These are phyloP conservation scores for Umbelopsis ramanniana DNA, from an alignment of 192 early-diverging fungal genomes.

Conservation along the genomic window DNA sequence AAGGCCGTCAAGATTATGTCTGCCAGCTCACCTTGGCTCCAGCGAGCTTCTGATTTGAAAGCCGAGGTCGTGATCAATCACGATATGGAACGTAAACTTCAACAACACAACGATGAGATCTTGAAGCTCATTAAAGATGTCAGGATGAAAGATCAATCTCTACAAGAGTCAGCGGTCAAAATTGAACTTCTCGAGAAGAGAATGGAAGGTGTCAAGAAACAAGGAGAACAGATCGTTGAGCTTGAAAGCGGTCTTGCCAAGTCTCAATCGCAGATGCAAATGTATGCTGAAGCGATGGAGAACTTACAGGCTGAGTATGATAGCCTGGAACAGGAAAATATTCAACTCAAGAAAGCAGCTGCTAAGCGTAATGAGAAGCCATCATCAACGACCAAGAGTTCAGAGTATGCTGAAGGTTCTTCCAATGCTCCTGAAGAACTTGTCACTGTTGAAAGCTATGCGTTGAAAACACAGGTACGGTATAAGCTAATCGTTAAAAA, in stretches of 20 bases:
- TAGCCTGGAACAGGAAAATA: slow-evolving; percentile 68
- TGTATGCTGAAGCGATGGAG: slow-evolving; percentile 76
- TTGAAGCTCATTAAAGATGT: slow-evolving; percentile 77
- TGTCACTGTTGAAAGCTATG: slow-evolving; percentile 13
- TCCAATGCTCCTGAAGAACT: background rate
- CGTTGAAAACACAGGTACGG: slow-evolving; percentile 25
- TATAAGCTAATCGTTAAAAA: background rate
- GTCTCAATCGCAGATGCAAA: slow-evolving; percentile 61
- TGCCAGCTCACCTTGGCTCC: slow-evolving; percentile 76
- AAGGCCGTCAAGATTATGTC: slow-evolving; percentile 52
- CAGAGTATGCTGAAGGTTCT: slow-evolving; percentile 8
- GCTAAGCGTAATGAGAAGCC: slow-evolving; percentile 29
- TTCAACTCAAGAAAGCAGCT: slow-evolving; percentile 47
- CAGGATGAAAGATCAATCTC: slow-evolving; percentile 73
- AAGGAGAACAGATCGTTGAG: slow-evolving; percentile 61
- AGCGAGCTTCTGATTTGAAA: slow-evolving; percentile 81
- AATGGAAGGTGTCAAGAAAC: slow-evolving; percentile 67
- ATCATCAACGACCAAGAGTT: slow-evolving; percentile 11
- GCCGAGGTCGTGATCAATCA: slow-evolving; percentile 78
- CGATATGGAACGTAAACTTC: slow-evolving; percentile 78
- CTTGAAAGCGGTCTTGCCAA: slow-evolving; percentile 65
- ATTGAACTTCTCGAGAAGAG: slow-evolving; percentile 85
- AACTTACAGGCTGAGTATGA: slow-evolving; percentile 73
- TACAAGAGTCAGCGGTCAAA: slow-evolving; percentile 77
- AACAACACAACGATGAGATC: slow-evolving; percentile 79